A percentile compares a stretch with the other conserved stretches of the same genome.
Conservation (phyloP, 2,329 filamentous ascomycete genomes). For the Cordyceps farinosa region DNA sequence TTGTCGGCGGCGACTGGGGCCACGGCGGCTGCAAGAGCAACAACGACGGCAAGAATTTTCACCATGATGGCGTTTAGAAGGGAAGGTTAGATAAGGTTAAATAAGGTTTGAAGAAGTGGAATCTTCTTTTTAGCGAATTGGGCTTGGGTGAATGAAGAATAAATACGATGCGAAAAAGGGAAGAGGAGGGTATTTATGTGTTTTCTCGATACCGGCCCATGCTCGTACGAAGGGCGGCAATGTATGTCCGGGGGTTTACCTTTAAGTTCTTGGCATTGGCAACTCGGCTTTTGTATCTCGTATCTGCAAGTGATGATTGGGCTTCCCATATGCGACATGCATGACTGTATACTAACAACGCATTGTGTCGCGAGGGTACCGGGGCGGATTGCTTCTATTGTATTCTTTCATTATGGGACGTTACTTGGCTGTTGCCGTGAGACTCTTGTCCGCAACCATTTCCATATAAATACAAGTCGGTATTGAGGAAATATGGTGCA, state of each 20-base stretch:
- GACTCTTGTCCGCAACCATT: too few relatives aligned
- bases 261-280: not conserved
- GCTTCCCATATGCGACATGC: not conserved
- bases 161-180: not conserved
- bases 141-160: too few relatives aligned
- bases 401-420: too few relatives aligned
- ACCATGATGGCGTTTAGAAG: not conserved
- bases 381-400: not conserved
- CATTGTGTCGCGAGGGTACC: too few relatives aligned
- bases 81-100: too few relatives aligned
- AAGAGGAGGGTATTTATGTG: not conserved
- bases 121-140: too few relatives aligned
- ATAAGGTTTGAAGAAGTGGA: too few relatives aligned
- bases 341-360: not conserved
- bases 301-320: not conserved
- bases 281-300: not conserved
- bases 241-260: too few relatives aligned
- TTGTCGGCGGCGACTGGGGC: not conserved
- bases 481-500: too few relatives aligned
- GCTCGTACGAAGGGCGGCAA: not conserved
- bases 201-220: not conserved
- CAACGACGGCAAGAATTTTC: not conserved
- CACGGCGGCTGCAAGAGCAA: not conserved
- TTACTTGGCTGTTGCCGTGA: too few relatives aligned
- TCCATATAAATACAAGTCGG: too few relatives aligned